A percentile compares a stretch with the other conserved stretches of the same genome.
Conservation (phyloP, 139 green algal species). For the Picochlorum sp. region DNA sequence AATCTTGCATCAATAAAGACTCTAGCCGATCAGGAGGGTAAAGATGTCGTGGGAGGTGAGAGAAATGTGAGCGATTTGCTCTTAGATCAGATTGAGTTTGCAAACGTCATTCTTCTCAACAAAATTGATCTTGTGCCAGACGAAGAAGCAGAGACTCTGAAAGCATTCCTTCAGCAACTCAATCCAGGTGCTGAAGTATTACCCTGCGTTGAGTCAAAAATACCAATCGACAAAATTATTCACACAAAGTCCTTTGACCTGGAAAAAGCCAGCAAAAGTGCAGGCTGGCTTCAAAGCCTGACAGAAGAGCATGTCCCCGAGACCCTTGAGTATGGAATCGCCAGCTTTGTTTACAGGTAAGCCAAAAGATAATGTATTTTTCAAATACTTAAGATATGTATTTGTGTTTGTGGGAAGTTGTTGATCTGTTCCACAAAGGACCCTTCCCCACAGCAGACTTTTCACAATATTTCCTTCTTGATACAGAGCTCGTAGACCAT, state of each 20-base stretch:
- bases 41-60: constrained; percentile 26
- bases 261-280: constrained; percentile 33
- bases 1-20: constrained; percentile 31
- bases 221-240: constrained; percentile 27
- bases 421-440: too few species aligned
- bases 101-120: constrained; percentile 73
- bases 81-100: constrained; percentile 69
- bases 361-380: background rate
- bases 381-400: too few species aligned
- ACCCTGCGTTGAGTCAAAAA: background rate
- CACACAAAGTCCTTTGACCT: constrained; percentile 46
- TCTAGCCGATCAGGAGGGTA: constrained; percentile 14
- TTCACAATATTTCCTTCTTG: background rate
- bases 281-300: constrained; percentile 55
- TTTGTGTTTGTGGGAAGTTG: too few species aligned
- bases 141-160: background rate
- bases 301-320: constrained; percentile 23
- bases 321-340: constrained; percentile 57
- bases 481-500: constrained; percentile 35
- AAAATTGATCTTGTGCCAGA: constrained; percentile 40
- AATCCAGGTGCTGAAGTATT: constrained; percentile 46
- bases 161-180: constrained; percentile 27
- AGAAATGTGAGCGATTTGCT: constrained; percentile 57
- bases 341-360: constrained; percentile 52
- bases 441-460: too few species aligned